phyloP scores from a whole-genome alignment of 2,329 filamentous ascomycete genomes.

The Penicillium griseofulvum region DNA sequence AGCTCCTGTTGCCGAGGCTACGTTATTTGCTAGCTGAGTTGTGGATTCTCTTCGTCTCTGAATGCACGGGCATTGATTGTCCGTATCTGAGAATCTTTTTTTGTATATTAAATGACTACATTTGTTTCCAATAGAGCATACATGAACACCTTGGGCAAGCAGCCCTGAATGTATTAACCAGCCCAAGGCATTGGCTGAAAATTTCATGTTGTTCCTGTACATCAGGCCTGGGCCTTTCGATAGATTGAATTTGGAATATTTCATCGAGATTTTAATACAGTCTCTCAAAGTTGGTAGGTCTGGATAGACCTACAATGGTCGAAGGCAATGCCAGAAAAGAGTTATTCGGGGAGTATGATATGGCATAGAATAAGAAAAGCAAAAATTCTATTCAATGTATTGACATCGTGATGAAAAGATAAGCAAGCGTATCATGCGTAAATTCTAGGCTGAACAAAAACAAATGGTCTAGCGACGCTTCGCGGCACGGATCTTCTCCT shows the following conservation, averaged over 20 bases:
- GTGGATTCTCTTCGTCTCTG: not conserved
- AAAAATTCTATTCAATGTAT: slow-evolving; percentile 2
- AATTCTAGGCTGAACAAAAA: slow-evolving; percentile 7
- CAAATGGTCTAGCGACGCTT: slow-evolving; percentile 31
- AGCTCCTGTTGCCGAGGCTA: not conserved
- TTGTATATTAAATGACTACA: slow-evolving; percentile 9
- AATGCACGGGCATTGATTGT: not conserved
- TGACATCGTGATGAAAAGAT: slow-evolving; percentile 5
- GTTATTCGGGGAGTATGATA: not conserved
- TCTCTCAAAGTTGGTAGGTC: not conserved
- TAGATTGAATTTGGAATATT: not conserved
- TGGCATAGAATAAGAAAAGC: not conserved
- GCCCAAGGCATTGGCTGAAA: slow-evolving; percentile 2
- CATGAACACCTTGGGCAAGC: not conserved
- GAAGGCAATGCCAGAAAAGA: not conserved
- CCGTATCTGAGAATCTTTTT: not conserved
- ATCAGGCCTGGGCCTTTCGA: not conserved
- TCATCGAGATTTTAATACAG: not conserved
- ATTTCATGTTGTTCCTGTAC: not conserved
- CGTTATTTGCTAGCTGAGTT: not conserved
- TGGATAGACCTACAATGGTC: not conserved
- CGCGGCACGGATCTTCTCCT: slow-evolving; percentile 50
- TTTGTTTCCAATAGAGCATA: slow-evolving; percentile 10
- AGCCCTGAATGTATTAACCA: slow-evolving; percentile 1
- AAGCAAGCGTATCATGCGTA: slow-evolving; percentile 15